Base-by-base conservation (phyloP, 805 yeast genomes). In the Clavispora fructus region DNA sequence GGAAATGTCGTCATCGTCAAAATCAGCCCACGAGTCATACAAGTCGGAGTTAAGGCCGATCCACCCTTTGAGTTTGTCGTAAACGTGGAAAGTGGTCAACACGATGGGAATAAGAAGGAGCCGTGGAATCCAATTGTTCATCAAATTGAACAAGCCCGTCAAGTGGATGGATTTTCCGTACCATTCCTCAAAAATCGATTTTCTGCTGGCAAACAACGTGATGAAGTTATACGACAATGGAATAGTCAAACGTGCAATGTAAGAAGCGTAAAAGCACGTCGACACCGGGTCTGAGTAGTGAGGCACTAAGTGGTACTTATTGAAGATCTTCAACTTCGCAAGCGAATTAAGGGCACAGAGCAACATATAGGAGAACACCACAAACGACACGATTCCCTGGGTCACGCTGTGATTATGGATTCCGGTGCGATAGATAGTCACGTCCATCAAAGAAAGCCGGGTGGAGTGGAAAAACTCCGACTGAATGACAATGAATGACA, bases 191-290 rank as follows among this genome's bases (percentile, higher is more conserved):
- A 88, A 88, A 11, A 72, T 67, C 1, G 81, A 71, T 23, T 63
- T 46, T 26, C 83, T 67, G 16, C 76, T 69, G 2, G 80, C 73
- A 47, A 84, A 74, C 44, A 88, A 68, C 42, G 86, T 85, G 46
- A 87, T 63, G 59, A 85, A 88, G 64, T 88, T 88, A 65, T 85
- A 88, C 25, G 87, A 80, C 51, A 88, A 69, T 10, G 96, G 96
- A 11, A 88, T 82, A 0, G 95, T 86, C 60, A 88, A 69, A 51
- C 96, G 80, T 43, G 91, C 85, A 16, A 87, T 82, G 56, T 88
- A 87, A 56, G 86, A 84, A 17, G 90, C 80, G 61, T 86, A 88
- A 60, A 87, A 88, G 30, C 87, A 74, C 19, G 85, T 76, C 13
- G 88, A 81, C 0, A 87, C 85, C 0, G 87, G 84, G 59, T 85